Conservation (phyloP, 139 green algal genomes). For the Nannochloris sp. region DNA sequence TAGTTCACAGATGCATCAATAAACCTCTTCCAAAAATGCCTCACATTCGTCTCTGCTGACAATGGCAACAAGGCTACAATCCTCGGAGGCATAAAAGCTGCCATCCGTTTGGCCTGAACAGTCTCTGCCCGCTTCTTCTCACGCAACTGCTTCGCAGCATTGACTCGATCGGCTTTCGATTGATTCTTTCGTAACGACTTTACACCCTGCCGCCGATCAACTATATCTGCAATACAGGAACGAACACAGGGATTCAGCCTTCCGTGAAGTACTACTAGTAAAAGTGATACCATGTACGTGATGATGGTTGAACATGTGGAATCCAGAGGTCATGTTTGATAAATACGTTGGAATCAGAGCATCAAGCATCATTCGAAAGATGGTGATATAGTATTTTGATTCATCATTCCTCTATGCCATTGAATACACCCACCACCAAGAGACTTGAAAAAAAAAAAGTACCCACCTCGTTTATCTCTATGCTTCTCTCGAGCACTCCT, state of each 20-base stretch:
- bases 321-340: not conserved
- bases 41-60: constrained; percentile 38
- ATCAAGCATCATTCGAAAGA: constrained; percentile 25
- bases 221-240: constrained; percentile 3
- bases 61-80: constrained; percentile 66
- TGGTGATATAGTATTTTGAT: constrained; percentile 13
- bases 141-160: constrained; percentile 48
- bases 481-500: constrained; percentile 64
- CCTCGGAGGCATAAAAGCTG: constrained; percentile 26
- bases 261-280: too few relatives aligned
- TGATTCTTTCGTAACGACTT: constrained; percentile 22
- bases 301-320: too few relatives aligned
- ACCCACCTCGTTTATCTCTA: constrained; percentile 31
- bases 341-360: constrained; percentile 9
- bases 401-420: constrained; percentile 10
- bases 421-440: not conserved
- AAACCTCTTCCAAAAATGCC: constrained; percentile 29
- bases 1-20: constrained; percentile 25
- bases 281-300: too few relatives aligned
- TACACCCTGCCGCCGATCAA: not conserved
- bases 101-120: constrained; percentile 36
- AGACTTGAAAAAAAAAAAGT: not conserved
- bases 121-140: constrained; percentile 53
- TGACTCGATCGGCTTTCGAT: constrained; percentile 45
- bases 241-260: too few relatives aligned